Percentiles rank a stretch among this genome's conserved stretches.
Conservation (phyloP, 1,139 yeast species). For the Eremothecium coryli region DNA sequence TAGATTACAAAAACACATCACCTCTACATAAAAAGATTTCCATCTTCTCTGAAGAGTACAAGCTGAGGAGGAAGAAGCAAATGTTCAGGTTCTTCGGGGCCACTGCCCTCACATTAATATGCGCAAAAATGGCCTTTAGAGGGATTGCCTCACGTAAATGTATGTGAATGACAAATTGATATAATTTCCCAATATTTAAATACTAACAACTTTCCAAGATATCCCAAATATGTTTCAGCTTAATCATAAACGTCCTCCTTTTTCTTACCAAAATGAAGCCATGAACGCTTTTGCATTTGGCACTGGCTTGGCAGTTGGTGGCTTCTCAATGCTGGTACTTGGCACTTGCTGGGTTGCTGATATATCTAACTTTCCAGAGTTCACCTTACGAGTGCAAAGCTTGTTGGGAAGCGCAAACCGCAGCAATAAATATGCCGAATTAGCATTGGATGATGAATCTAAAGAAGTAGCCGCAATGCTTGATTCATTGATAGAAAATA, state of each 20-base stretch:
- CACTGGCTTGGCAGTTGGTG: constrained; percentile 61
- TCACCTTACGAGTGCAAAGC: constrained; percentile 59
- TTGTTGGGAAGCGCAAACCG: constrained; percentile 54
- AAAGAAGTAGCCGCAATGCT: constrained; percentile 17
- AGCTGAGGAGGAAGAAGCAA: constrained; percentile 57
- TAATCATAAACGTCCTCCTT: constrained; percentile 77
- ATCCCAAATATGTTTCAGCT: constrained; percentile 75
- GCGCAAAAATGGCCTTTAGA: constrained; percentile 66
- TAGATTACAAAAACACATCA: neutral
- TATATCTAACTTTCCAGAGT: constrained; percentile 58
- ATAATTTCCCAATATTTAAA: constrained; percentile 53
- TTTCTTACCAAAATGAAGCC: constrained; percentile 75
- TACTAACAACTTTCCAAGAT: constrained; percentile 29
- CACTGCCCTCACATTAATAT: constrained; percentile 60
- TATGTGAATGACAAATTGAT: constrained; percentile 25
- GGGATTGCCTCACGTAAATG: constrained; percentile 67
- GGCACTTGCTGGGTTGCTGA: constrained; percentile 79
- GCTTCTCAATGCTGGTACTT: constrained; percentile 61
- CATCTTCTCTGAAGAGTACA: constrained; percentile 24
- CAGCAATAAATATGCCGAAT: constrained; percentile 39
- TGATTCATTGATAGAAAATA: constrained; percentile 12
- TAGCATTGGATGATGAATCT: constrained; percentile 55
- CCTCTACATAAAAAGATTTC: constrained; percentile 13
- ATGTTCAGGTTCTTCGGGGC: constrained; percentile 65
- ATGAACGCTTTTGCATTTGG: constrained; percentile 81